phyloP scores from a whole-genome alignment of 495 filamentous ascomycete species.

The Penicillium fimorum region DNA sequence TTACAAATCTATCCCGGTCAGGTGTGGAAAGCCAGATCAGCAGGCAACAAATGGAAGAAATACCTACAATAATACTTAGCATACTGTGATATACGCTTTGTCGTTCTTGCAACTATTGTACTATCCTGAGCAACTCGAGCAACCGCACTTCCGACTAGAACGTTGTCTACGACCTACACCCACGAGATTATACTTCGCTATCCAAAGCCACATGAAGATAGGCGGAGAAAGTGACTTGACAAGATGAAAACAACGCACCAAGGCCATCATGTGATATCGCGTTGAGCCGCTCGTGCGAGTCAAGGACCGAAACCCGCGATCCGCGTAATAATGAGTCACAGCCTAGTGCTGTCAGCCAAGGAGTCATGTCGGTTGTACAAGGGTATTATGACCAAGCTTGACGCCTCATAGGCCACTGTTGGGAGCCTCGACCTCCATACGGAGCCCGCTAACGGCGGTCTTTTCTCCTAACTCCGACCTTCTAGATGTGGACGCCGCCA shows the following conservation, averaged over 20 bases:
- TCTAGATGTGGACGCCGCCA: constrained; percentile 5
- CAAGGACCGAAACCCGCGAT: not conserved
- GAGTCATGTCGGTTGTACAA: not conserved
- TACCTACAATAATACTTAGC: not conserved
- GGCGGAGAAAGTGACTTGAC: not conserved
- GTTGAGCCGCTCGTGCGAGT: constrained; percentile 1
- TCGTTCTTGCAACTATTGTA: not conserved
- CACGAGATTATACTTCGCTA: not conserved
- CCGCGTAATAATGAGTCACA: constrained; percentile 11
- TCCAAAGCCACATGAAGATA: not conserved
- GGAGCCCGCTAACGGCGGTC: not conserved
- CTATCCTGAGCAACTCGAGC: not conserved
- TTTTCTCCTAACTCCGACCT: constrained; percentile 6
- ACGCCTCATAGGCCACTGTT: not conserved
- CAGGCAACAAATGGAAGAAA: too few species aligned
- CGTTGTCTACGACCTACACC: not conserved
- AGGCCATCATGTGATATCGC: constrained; percentile 4
- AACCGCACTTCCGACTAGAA: not conserved
- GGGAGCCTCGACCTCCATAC: not conserved
- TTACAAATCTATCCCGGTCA: not conserved
- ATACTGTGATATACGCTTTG: not conserved
- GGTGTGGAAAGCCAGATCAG: not conserved
- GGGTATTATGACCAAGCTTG: not conserved
- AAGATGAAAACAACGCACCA: not conserved
- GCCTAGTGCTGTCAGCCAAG: not conserved